Conservation (phyloP, 2,329 filamentous ascomycete species). For the Aschersonia sp. region DNA sequence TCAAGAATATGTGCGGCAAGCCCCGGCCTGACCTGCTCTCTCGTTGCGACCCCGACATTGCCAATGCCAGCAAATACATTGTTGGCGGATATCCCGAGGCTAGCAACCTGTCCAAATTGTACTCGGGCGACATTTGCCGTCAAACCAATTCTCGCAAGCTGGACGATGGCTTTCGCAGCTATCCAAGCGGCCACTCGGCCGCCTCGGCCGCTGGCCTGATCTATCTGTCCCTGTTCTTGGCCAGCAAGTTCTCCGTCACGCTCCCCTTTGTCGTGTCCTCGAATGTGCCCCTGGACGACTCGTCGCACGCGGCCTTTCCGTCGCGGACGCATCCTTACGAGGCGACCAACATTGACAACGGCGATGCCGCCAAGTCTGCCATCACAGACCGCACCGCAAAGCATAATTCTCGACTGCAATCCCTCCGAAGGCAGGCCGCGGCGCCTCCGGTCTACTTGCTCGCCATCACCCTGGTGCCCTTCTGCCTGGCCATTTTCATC, state of each 20-base stretch:
- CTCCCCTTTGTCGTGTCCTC: conserved; percentile 51
- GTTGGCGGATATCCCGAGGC: conserved; percentile 46
- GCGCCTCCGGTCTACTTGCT: conserved; percentile 72
- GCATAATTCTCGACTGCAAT: conserved; percentile 18
- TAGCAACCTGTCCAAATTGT: conserved; percentile 48
- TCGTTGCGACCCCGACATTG: conserved; percentile 63
- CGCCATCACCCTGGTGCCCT: conserved; percentile 52
- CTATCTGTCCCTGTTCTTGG: conserved; percentile 78
- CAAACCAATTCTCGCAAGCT: conserved; percentile 46
- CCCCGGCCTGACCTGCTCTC: conserved; percentile 70
- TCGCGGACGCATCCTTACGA: conserved; percentile 39
- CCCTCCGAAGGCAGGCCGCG: conserved; percentile 54
- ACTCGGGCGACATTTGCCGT: conserved; percentile 62
- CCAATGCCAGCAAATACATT: conserved; percentile 40
- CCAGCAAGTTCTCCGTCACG: conserved; percentile 64
- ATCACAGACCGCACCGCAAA: conserved; percentile 8
- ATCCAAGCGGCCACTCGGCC: conserved; percentile 41
- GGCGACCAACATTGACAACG: conserved; percentile 24
- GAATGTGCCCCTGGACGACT: conserved; percentile 25
- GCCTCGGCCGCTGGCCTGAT: conserved; percentile 66
- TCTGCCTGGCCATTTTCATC: conserved; percentile 66
- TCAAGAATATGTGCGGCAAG: conserved; percentile 64
- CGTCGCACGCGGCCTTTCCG: conserved; percentile 52
- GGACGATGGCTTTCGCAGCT: conserved; percentile 74
- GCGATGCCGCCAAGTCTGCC: conserved; percentile 11